Evolutionary conservation across 2,329 filamentous ascomycete genomes (phyloP), one percentile per base, ranked within the genome.

Genomic region (Botrytis paeoniae): DNA sequence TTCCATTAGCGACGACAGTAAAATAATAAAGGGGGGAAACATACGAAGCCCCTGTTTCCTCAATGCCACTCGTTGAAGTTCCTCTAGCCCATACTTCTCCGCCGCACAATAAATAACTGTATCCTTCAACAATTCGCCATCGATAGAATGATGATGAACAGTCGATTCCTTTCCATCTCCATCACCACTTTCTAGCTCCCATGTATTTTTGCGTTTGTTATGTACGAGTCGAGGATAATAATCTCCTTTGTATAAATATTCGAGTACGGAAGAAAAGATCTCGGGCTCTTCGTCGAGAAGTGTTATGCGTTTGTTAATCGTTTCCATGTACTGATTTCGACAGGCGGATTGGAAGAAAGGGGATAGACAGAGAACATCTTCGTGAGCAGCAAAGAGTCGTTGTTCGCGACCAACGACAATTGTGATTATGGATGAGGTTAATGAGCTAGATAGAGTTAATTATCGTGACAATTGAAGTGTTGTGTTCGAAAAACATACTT

Each of bases 101-200:
- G 94, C 95, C 7, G 93, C 90, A 82, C 95, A 98, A 83, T 97
- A 97, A 77, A 97, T 91, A 80, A 95, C 89, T 0, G 95, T 97
- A 81, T 97, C 95, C 80, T 95, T 96, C 75, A 97, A 85, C 62
- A 98, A 86, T 63, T 91, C 87, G 3, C 87, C 89, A 43, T 91
- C 89, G 66, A 89, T 82, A 16, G 86, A 87, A 64, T 88, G 87
- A 75, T 92, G 89, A 77, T 91, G 91, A 75, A 97, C 86, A 9
- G 91, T 94, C 60, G 89, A 88, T 78, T 92, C 91, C 37, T 85
- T 82, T 78, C 87, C 86, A 80, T 86, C 87, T 82, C 87, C 86
- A 82, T 87, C 86, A 83, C 86, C 85, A 81, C 73, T 88, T 82
- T 97, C 94, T n/a, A 97, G 85, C 80, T 92, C 91, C 91, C 93